Conservation (phyloP, 75 land plant species). For the Chamaecyparis obtusa region DNA sequence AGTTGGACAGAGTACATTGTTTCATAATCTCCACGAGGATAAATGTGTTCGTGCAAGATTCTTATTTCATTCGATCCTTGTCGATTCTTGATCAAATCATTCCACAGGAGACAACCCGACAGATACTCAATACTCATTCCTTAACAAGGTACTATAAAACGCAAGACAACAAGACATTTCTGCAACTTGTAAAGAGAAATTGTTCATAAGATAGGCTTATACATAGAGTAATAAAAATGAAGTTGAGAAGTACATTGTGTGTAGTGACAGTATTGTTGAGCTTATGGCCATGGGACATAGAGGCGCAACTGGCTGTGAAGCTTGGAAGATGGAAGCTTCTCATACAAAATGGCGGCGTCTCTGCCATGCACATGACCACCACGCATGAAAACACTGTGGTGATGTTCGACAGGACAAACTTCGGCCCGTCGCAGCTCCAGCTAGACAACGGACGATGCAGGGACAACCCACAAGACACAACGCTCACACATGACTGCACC, state of each 20-base stretch:
- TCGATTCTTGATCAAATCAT: background rate
- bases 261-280: background rate
- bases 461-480: conserved; percentile 32
- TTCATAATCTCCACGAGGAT: no score
- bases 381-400: conserved; percentile 53
- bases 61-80: background rate
- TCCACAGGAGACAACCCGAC: background rate
- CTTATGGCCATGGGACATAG: background rate
- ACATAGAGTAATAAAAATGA: no score
- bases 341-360: conserved; percentile 54
- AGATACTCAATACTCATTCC: background rate
- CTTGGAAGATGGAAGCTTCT: conserved; percentile 53
- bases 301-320: background rate
- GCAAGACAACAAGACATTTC: no score
- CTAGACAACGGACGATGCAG: conserved; percentile 44
- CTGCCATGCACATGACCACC: conserved; percentile 76
- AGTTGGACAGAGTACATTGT: no score
- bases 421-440: conserved; percentile 56
- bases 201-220: no score
- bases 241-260: no score
- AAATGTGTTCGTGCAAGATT: background rate
- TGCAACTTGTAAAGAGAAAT: no score
- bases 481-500: conserved; percentile 55
- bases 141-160: no score
- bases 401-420: conserved; percentile 73